Evolutionary conservation across 495 filamentous ascomycete genomes (phyloP), one percentile per base, ranked within the genome.

Genomic region (Evernia prunastri): DNA sequence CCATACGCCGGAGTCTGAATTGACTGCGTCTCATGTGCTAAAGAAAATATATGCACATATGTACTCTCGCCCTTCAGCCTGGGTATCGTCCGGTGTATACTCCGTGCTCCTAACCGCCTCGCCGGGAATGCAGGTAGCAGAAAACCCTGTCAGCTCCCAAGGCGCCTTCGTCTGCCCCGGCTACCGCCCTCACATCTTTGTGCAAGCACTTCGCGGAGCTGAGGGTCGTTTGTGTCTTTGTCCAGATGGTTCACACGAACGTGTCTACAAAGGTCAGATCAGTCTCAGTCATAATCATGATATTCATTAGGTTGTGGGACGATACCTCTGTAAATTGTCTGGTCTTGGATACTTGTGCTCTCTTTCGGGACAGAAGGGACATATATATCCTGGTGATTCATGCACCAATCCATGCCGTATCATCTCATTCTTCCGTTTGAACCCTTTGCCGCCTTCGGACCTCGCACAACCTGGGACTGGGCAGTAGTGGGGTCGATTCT

Each of bases 381-480:
- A 98, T 40, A 97, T 87, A 73, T 98, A 98, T 66, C 95, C 94
- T 15, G 94, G 94, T 11, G 91, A 96, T 63, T 91, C 87, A 70
- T 98, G 94, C 3, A 98, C 94, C 2, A 98, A 81, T 6, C 93
- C 92, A 77, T 98, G 94, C 25, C 94, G 83, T 65, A 97, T 96
- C 95, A 98, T 97, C 77, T 98, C 95, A 69, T 98, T 98, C 75
- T 98, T 97, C 47, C 95, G 85, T 74, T 98, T 98, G 80, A 98
- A 98, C 0, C 95, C 94, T 74, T 90, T 96, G 20, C 94, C 94
- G 18, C 89, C 89, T 66, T 90, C 83, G 10, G 84, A 86, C 39
- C 94, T 84, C 27, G 89, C 77, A 74, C 94, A 98, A 2, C 83
- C 86, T 36, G 83, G 80, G 18, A 96, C 86, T 0, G 90, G 86